phyloP scores from a whole-genome alignment of 805 yeast genomes.

The Pichia californica region DNA sequence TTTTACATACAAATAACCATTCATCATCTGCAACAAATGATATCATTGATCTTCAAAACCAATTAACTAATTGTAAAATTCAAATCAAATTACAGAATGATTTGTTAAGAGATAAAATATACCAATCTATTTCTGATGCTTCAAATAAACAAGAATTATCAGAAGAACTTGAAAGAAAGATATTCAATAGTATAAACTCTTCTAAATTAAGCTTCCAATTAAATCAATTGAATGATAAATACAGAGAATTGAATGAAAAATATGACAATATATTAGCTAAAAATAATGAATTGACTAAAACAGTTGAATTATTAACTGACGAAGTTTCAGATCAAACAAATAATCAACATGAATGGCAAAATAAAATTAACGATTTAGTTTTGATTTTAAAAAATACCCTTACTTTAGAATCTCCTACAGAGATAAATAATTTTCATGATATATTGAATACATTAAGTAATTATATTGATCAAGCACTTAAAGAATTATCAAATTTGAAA shows the following conservation, averaged over 20 bases:
- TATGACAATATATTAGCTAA: slow-evolving; percentile 1
- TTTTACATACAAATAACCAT: neutral
- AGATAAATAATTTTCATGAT: slow-evolving; percentile 2
- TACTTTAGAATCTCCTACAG: slow-evolving; percentile 3
- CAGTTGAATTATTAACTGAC: slow-evolving; percentile 10
- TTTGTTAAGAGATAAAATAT: slow-evolving; percentile 21
- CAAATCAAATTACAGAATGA: slow-evolving; percentile 29
- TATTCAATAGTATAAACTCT: slow-evolving; percentile 7
- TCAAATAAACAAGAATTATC: slow-evolving; percentile 13
- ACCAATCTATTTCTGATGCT: neutral
- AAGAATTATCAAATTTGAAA: neutral
- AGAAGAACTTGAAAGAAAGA: slow-evolving; percentile 13
- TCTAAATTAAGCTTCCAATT: slow-evolving; percentile 1
- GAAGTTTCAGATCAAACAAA: slow-evolving; percentile 32
- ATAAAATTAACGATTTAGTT: slow-evolving; percentile 17
- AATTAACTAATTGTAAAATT: slow-evolving; percentile 29
- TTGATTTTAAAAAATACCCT: slow-evolving; percentile 12
- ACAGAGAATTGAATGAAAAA: slow-evolving; percentile 3
- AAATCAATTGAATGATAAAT: neutral
- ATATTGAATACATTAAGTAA: neutral
- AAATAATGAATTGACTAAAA: slow-evolving; percentile 11
- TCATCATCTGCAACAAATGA: slow-evolving; percentile 12
- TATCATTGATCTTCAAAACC: slow-evolving; percentile 24
- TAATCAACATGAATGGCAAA: slow-evolving; percentile 40
- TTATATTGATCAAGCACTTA: neutral